These are phyloP conservation scores for Phaeosphaeriaceae sp. DNA, from an alignment of 2,329 filamentous ascomycete genomes.

Conservation along the genomic window DNA sequence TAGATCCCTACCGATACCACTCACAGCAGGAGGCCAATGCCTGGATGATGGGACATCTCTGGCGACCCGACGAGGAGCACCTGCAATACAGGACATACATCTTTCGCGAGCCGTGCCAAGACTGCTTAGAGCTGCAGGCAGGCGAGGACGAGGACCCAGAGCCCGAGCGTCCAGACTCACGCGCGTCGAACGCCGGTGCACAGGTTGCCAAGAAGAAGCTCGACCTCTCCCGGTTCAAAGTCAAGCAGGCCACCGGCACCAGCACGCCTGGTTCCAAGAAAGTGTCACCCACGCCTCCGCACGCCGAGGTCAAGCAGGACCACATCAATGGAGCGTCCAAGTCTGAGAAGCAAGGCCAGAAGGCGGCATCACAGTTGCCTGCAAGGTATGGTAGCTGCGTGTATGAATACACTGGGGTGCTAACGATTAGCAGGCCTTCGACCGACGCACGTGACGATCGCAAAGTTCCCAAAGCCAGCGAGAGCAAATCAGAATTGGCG, in stretches of 20 bases:
- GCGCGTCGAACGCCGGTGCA: conserved; percentile 47
- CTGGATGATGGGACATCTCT: conserved; percentile 60
- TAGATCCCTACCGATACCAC: conserved; percentile 53
- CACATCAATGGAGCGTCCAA: conserved; percentile 37
- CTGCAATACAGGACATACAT: conserved; percentile 69
- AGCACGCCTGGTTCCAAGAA: conserved; percentile 40
- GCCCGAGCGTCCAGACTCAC: conserved; percentile 49
- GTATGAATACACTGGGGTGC: conserved; percentile 1
- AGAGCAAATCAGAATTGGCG: conserved; percentile 15
- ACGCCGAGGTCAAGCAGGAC: conserved; percentile 26
- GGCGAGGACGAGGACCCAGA: conserved; percentile 61
- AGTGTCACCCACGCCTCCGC: conserved; percentile 32
- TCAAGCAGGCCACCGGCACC: conserved; percentile 54
- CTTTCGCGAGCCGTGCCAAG: conserved; percentile 61
- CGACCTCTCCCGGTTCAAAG: conserved; percentile 67
- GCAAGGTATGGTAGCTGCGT: conserved; percentile 23
- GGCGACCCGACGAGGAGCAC: conserved; percentile 62
- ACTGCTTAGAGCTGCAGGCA: conserved; percentile 56
- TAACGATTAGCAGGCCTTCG: conserved; percentile 29
- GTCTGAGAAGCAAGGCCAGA: conserved; percentile 25
- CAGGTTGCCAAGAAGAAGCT: conserved; percentile 66
- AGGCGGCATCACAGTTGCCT: conserved; percentile 19
- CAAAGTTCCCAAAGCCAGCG: conserved; percentile 22
- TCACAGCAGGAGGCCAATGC: conserved; percentile 49
- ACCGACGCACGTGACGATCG: conserved; percentile 22